phyloP scores from a whole-genome alignment of 176 grass and related monocot genomes.

The Oryza rufipogon region DNA sequence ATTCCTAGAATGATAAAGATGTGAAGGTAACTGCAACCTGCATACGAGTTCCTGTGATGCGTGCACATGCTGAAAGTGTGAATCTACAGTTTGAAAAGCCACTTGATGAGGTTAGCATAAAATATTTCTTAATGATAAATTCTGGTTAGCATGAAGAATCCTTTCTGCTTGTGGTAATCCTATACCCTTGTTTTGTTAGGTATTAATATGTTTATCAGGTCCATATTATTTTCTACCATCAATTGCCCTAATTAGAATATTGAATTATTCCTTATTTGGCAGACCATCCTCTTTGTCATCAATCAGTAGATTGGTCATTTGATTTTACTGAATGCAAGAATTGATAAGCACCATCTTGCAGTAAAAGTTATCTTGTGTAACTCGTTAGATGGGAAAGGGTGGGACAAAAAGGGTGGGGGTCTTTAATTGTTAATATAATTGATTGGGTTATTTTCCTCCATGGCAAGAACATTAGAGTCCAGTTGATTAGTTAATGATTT shows the following conservation, averaged over 20 bases:
- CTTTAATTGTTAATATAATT: neutral
- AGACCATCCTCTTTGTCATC: neutral
- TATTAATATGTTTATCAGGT: conserved; percentile 4
- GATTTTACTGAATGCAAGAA: neutral
- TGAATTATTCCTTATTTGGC: neutral
- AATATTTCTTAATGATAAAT: neutral
- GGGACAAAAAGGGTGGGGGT: neutral
- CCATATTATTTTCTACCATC: neutral
- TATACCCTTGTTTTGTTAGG: neutral
- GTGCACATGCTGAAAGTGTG: conserved; percentile 86
- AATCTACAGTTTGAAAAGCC: conserved; percentile 96
- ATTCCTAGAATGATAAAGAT: conserved; percentile 76
- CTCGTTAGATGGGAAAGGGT: neutral
- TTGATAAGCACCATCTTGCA: neutral
- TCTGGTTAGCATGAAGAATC: neutral
- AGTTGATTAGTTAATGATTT: neutral
- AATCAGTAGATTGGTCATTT: neutral
- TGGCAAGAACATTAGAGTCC: neutral
- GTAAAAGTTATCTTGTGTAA: neutral
- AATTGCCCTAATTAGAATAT: neutral
- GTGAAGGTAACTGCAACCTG: conserved; percentile 94
- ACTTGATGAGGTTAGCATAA: conserved; percentile 82
- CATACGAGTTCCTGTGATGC: conserved; percentile 92
- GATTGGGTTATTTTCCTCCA: neutral
- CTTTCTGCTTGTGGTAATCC: neutral